Evolutionary conservation across 352 stramenopile genomes (phyloP), one percentile per base, ranked within the genome.

Genomic region (Saprolegnia diclina): DNA sequence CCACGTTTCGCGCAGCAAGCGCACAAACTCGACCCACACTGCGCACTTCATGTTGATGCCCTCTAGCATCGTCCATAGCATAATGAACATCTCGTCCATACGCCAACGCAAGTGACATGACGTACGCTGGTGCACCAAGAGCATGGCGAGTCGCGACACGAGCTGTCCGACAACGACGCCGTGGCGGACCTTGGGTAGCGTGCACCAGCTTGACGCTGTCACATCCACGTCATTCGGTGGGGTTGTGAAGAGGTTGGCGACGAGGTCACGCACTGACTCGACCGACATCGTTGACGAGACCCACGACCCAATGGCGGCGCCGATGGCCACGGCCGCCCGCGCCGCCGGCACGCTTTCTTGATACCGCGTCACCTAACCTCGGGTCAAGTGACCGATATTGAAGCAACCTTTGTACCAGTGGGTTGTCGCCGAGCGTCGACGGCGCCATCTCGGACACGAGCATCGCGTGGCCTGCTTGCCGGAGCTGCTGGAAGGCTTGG

Each of bases 21-120:
- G 91, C 29, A 94, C 83, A 76, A 94, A 92, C 67, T 94, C 83
- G 19, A 92, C 82, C 85, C 85, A 94, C 42, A 94, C 57, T 22
- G 90, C 69, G 4, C 80, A 86, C 82, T 92, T 90, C 2, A 79
- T 81, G 54, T 88, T 87, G 16, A 94, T 75, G 0, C 82, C 75
- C 55, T 89, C 85, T 94, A 65, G 37, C 37, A 71, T 48, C 6
- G 24, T 54, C 71, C 40, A 68, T 46, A 40, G 40, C 18, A 13
- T 5, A 56, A 69, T 52, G 65, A 45, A 10, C 56, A 19, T 22
- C 38, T 29, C 18, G 19, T 38, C 42, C 4, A 46, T 11, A 11
- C 29, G 56, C 45, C 5, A n/a, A 48, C 59, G 74, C 55, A 32
- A 53, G 13, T n/a, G n/a, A n/a, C n/a, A n/a, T n/a, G 14, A 83